Evolutionary conservation across 768 basidiomycete genomes (phyloP).

Genomic region (Trametes meyenii): DNA sequence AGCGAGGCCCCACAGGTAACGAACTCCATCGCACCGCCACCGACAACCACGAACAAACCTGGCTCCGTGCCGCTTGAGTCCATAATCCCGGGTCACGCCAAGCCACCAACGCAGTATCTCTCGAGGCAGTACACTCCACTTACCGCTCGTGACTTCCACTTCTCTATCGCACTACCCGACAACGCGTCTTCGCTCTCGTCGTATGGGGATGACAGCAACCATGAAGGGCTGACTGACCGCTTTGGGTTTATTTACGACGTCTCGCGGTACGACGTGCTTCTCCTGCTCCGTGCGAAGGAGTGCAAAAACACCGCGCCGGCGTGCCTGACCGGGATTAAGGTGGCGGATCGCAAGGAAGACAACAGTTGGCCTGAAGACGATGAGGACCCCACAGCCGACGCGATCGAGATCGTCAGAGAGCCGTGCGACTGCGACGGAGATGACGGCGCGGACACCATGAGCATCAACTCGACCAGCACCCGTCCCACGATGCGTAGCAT

Average conservation of each 20-base stretch:
- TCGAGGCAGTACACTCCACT: slow-evolving; percentile 74
- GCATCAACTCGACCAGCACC: slow-evolving; percentile 27
- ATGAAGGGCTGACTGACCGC: slow-evolving; percentile 75
- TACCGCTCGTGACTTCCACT: slow-evolving; percentile 73
- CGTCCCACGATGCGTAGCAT: slow-evolving; percentile 26
- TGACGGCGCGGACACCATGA: slow-evolving; percentile 21
- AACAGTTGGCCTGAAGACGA: slow-evolving; percentile 78
- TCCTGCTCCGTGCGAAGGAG: slow-evolving; percentile 72
- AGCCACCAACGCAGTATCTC: slow-evolving; percentile 85
- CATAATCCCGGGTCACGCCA: slow-evolving; percentile 78
- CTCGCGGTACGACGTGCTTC: slow-evolving; percentile 75
- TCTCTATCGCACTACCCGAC: slow-evolving; percentile 64
- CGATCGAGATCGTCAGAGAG: slow-evolving; percentile 44
- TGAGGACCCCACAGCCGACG: slow-evolving; percentile 40
- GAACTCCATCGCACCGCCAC: slow-evolving; percentile 20
- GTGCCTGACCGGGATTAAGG: slow-evolving; percentile 84
- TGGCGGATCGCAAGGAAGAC: slow-evolving; percentile 80
- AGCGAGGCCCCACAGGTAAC: slow-evolving; percentile 11
- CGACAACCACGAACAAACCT: slow-evolving; percentile 33
- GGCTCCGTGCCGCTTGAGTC: slow-evolving; percentile 71
- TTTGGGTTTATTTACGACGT: slow-evolving; percentile 93
- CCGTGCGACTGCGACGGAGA: slow-evolving; percentile 45
- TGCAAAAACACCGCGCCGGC: slow-evolving; percentile 80
- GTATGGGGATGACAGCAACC: slow-evolving; percentile 52
- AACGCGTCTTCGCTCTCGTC: slow-evolving; percentile 57